Evolutionary conservation across 202 grass and related monocot genomes (phyloP).

Genomic region (Bolboschoenoplectus hybrid): DNA sequence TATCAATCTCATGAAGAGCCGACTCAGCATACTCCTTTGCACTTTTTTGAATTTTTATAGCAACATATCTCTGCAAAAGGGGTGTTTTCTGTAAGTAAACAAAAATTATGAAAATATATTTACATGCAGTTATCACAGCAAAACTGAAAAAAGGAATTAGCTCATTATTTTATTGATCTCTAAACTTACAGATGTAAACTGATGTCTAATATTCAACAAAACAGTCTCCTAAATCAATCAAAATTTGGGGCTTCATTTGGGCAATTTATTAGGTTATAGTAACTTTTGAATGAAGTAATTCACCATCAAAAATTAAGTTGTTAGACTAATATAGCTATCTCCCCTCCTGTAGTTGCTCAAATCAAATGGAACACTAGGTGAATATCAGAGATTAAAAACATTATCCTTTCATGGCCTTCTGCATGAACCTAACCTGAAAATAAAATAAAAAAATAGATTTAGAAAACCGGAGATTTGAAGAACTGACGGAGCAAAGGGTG

Average conservation of each 20-base stretch:
- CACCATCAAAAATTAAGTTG: neutral
- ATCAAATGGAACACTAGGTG: neutral
- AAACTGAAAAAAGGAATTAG: neutral
- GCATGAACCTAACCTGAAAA: constrained; percentile 12
- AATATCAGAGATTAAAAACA: neutral
- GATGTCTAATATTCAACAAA: constrained; percentile 3
- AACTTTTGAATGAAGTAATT: constrained; percentile 11
- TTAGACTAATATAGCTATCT: neutral
- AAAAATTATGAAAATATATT: neutral
- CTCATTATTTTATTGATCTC: constrained; percentile 12
- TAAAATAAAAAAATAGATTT: neutral
- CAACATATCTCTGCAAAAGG: constrained; percentile 69
- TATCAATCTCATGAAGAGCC: constrained; percentile 74
- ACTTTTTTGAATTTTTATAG: constrained; percentile 98
- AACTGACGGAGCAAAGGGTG: constrained; percentile 49
- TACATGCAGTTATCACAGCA: constrained; percentile 6
- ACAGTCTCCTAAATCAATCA: neutral
- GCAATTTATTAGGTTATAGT: neutral
- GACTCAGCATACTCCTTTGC: constrained; percentile 80
- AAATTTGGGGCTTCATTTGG: neutral
- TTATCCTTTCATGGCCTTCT: neutral
- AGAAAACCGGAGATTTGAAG: constrained; percentile 42
- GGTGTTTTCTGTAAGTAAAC: neutral
- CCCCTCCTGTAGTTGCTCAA: neutral
- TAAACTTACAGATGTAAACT: neutral